Conservation (phyloP, 257 asterid species). For the Verbascum thapsus region DNA sequence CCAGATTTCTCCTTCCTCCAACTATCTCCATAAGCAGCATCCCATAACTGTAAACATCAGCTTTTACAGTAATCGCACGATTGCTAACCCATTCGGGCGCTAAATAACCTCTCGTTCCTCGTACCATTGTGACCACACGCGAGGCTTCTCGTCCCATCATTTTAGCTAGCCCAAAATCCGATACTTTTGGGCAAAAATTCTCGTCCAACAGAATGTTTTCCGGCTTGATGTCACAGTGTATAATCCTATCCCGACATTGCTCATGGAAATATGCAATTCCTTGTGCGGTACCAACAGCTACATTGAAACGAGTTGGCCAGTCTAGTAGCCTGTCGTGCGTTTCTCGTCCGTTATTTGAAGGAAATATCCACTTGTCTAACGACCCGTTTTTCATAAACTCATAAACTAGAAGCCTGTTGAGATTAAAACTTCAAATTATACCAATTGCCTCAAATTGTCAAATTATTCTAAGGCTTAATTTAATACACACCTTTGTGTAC, state of each 20-base stretch:
- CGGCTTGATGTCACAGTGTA: slow-evolving; percentile 93
- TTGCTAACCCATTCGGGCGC: slow-evolving; percentile 95
- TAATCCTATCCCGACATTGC: slow-evolving; percentile 85
- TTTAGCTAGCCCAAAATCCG: slow-evolving; percentile 92
- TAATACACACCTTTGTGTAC: slow-evolving; percentile 55
- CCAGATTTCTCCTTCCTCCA: slow-evolving; percentile 89
- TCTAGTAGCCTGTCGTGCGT: slow-evolving; percentile 38
- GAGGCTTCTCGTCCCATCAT: slow-evolving; percentile 96
- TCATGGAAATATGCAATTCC: slow-evolving; percentile 93
- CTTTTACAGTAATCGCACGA: slow-evolving; percentile 83
- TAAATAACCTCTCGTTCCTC: slow-evolving; percentile 87
- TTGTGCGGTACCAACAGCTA: slow-evolving; percentile 83
- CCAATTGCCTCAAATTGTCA: background rate
- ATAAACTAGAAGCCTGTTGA: slow-evolving; percentile 80
- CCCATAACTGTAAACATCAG: slow-evolving; percentile 91
- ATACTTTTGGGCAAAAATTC: slow-evolving; percentile 79
- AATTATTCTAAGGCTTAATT: background rate
- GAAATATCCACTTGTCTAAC: slow-evolving; percentile 85
- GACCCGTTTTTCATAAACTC: slow-evolving; percentile 95
- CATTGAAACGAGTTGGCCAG: slow-evolving; percentile 74
- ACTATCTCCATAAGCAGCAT: slow-evolving; percentile 86
- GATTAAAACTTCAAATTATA: slow-evolving; percentile 4
- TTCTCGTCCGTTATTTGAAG: slow-evolving; percentile 44
- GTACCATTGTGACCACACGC: slow-evolving; percentile 75
- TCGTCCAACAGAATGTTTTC: slow-evolving; percentile 88